These are phyloP conservation scores for Nepenthes gracilis DNA, from an alignment of 148 eudicot genomes.

Conservation along the genomic window DNA sequence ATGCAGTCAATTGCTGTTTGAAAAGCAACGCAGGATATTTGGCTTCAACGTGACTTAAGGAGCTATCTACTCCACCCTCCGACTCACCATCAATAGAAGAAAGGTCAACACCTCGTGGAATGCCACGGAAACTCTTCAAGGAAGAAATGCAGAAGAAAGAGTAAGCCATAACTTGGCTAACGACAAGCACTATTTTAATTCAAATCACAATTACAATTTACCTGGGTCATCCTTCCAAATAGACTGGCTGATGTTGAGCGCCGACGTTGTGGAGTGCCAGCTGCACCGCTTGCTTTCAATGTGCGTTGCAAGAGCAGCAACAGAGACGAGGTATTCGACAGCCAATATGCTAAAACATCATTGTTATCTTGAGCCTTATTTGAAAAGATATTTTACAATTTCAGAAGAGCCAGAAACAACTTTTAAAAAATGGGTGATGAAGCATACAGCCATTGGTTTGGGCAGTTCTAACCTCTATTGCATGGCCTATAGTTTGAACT, in stretches of 20 bases:
- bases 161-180: slow-evolving; percentile 1
- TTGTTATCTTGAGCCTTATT: slow-evolving; percentile 77
- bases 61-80: slow-evolving; percentile 29
- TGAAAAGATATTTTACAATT: slow-evolving; percentile 7
- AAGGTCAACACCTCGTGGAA: slow-evolving; percentile 56
- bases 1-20: slow-evolving; percentile 85
- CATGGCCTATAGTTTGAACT: slow-evolving; percentile 71
- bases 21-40: slow-evolving; percentile 88
- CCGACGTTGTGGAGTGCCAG: slow-evolving; percentile 66
- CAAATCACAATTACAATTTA: slow-evolving; percentile 10
- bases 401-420: background rate
- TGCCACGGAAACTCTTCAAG: slow-evolving; percentile 75
- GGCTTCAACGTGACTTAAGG: slow-evolving; percentile 64
- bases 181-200: background rate
- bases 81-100: slow-evolving; percentile 33
- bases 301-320: slow-evolving; percentile 73
- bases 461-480: slow-evolving; percentile 58
- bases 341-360: slow-evolving; percentile 75
- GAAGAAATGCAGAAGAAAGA: background rate
- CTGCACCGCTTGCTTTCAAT: slow-evolving; percentile 58
- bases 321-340: slow-evolving; percentile 73
- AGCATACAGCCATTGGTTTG: background rate
- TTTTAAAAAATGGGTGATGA: slow-evolving; percentile 1
- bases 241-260: slow-evolving; percentile 57
- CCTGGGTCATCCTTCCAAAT: slow-evolving; percentile 82